Evolutionary conservation across 2,329 filamentous ascomycete species (phyloP).

Genomic region (Penicillium thymicola): DNA sequence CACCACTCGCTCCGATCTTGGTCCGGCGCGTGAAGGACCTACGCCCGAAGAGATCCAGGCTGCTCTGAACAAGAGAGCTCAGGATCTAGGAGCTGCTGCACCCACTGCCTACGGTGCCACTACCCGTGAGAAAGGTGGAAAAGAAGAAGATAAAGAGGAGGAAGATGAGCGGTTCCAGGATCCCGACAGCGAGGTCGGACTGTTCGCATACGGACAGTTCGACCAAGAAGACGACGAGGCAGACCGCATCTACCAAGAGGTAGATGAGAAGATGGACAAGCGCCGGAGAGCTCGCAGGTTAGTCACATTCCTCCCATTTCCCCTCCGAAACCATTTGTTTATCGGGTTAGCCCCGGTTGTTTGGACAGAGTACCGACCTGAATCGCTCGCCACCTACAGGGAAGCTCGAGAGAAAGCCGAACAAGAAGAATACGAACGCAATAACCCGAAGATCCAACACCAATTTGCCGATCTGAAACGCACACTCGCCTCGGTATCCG

Average conservation of each 20-base stretch:
- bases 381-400: conserved; percentile 62
- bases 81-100: conserved; percentile 69
- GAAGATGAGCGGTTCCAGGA: conserved; percentile 86
- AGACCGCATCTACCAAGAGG: conserved; percentile 89
- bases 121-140: conserved; percentile 58
- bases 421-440: conserved; percentile 89
- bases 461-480: conserved; percentile 97
- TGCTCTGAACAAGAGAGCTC: conserved; percentile 88
- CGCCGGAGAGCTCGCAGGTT: conserved; percentile 82
- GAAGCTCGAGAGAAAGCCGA: conserved; percentile 92
- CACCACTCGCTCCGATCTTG: conserved; percentile 93
- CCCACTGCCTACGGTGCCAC: conserved; percentile 71
- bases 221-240: conserved; percentile 98
- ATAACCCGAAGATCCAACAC: conserved; percentile 97
- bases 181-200: conserved; percentile 91
- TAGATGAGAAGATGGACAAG: conserved; percentile 96
- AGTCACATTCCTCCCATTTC: conserved; percentile 45
- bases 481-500: conserved; percentile 78
- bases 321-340: conserved; percentile 56
- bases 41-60: conserved; percentile 99
- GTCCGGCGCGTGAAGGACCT: conserved; percentile 89
- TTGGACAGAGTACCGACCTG: conserved; percentile 76
- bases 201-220: conserved; percentile 94
- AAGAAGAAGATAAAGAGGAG: conserved; percentile 65
- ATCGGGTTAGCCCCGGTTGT: conserved; percentile 58